Evolutionary conservation across 306 rosid species (phyloP).

Genomic region (Dalbergia cochinchinensis): DNA sequence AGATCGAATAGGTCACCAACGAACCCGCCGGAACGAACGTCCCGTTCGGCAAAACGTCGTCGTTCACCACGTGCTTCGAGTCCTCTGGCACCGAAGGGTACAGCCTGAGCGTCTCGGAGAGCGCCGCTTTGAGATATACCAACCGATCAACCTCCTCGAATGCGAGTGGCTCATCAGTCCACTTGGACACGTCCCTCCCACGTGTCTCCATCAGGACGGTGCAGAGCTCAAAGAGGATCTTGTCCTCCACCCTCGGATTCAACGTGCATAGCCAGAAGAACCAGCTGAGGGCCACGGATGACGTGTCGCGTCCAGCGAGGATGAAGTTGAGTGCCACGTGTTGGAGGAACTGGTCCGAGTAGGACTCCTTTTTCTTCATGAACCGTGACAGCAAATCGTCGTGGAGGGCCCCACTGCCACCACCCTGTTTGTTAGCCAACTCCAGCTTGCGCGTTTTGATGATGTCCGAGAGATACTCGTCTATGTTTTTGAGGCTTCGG

Average conservation of each 20-base stretch:
- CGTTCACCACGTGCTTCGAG: conserved; percentile 71
- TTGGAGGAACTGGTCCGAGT: conserved; percentile 75
- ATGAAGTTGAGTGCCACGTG: conserved; percentile 91
- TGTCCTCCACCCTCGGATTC: conserved; percentile 71
- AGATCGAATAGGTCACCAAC: conserved; percentile 70
- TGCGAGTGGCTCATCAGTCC: conserved; percentile 71
- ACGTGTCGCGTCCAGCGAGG: conserved; percentile 96
- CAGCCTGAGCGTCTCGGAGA: conserved; percentile 81
- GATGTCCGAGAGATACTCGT: conserved; percentile 61
- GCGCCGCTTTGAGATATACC: conserved; percentile 75
- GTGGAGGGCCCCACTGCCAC: conserved; percentile 46
- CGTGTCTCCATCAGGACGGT: conserved; percentile 75
- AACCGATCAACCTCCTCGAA: conserved; percentile 87
- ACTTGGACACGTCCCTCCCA: conserved; percentile 55
- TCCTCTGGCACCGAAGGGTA: conserved; percentile 95
- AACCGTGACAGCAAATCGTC: conserved; percentile 85
- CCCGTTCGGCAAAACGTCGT: conserved; percentile 79
- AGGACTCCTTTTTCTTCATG: conserved; percentile 82
- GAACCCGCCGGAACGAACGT: conserved; percentile 80
- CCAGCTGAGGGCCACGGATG: conserved; percentile 89
- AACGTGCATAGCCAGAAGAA: conserved; percentile 76
- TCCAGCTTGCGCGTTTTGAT: conserved; percentile 73
- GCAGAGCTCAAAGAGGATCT: conserved; percentile 70
- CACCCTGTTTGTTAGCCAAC: conserved; percentile 39
- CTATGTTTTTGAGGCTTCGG: conserved; percentile 62